Conservation (phyloP, 2,329 filamentous ascomycete species). For the Juglanconis juglandina region DNA sequence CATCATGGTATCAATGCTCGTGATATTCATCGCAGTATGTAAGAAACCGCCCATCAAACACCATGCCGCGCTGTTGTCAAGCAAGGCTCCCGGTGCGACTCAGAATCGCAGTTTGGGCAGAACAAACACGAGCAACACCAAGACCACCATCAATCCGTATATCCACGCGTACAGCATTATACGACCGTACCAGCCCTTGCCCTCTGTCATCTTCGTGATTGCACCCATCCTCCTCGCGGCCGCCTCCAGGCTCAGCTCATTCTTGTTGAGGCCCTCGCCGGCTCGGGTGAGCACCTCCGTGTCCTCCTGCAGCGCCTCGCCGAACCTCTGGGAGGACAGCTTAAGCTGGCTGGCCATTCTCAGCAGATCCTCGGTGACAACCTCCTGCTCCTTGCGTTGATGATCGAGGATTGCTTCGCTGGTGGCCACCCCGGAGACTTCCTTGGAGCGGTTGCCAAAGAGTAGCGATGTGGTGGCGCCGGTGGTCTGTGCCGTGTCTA, state of each 20-base stretch:
- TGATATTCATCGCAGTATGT: neutral
- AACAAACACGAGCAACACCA: constrained; percentile 78
- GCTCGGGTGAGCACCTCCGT: constrained; percentile 71
- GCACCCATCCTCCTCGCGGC: constrained; percentile 75
- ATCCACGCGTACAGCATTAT: constrained; percentile 84
- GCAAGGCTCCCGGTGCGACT: constrained; percentile 17
- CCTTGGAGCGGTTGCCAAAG: constrained; percentile 12
- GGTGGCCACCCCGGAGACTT: constrained; percentile 39
- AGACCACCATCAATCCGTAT: constrained; percentile 72
- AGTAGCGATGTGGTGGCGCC: constrained; percentile 15
- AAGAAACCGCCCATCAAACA: neutral
- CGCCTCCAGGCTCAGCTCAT: constrained; percentile 69
- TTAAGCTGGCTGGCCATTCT: constrained; percentile 77
- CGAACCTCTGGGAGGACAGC: constrained; percentile 68
- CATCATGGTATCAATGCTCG: neutral
- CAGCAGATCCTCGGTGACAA: constrained; percentile 76
- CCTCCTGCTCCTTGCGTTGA: constrained; percentile 78
- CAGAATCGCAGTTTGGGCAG: constrained; percentile 85
- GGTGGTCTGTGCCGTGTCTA: constrained; percentile 18
- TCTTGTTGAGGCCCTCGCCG: constrained; percentile 72
- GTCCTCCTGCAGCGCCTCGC: constrained; percentile 65
- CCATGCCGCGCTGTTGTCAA: neutral
- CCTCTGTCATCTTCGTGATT: constrained; percentile 77
- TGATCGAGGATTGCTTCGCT: constrained; percentile 72
- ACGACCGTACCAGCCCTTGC: constrained; percentile 80